Base-by-base conservation (phyloP, 176 grass and related monocot species). In the Alopecurus myosuroides region DNA sequence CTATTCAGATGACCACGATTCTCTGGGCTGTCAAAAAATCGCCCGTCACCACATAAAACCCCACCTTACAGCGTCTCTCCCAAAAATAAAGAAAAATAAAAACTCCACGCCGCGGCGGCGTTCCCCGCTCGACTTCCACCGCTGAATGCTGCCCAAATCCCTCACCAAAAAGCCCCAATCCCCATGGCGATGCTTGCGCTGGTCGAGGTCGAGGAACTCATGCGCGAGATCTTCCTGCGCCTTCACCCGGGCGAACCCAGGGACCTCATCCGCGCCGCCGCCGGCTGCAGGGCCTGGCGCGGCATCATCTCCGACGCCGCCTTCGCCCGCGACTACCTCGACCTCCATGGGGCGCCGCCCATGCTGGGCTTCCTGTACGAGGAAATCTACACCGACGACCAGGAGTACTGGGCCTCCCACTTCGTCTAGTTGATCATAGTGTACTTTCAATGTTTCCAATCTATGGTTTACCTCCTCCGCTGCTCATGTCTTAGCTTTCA, bases 281-380 rank as follows among this genome's bases (percentile, higher is more conserved):
- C 41, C 70, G 70, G 7, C 70, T 48, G 70, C 70, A 4, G 14
- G 41, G 30, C 14, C 70, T 73, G 70, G 70, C 70, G 25, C 25
- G 41, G 13, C 70, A 74, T 74, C 42, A 3, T 74, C 44, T 49
- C 44, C 44, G 26, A 74, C 17, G 8, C 44, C 44, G 26, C 44
- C 71, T 50, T 74, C 71, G 26, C 42, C 71, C 44, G 71, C 71
- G 71, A 48, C 3, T 74, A 74, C 71, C 71, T 26, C 17, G 9
- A 9, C 15, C 17, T 20, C 42, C 70, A 49, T 13, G 9, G 70
- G 70, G 44, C 17, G 44, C 44, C 42, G 44, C 70, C 70, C 42
- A 50, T 74, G 70, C 70, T 74, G 26, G 70, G 70, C 44, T 74
- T 50, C 71, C 44, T 74, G 44, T 17, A 73, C 70, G 44, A 19